Conservation (phyloP, 1,139 yeast genomes). For the Maudiozyma humilis region DNA sequence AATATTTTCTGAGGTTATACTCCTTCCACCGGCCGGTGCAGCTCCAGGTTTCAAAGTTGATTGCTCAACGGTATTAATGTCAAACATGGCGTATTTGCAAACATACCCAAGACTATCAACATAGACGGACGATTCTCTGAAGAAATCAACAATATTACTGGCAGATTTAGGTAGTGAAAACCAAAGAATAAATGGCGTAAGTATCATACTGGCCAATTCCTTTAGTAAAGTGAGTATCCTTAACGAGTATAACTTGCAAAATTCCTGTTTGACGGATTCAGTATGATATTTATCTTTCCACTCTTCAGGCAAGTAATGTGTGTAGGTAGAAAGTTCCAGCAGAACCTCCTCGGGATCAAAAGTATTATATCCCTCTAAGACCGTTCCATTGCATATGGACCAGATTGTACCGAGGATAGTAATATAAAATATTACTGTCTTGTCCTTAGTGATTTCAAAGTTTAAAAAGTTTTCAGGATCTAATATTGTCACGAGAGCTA, state of each 20-base stretch:
- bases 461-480: conserved; percentile 90
- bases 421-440: conserved; percentile 77
- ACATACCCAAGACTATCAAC: conserved; percentile 94
- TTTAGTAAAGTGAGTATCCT: conserved; percentile 63
- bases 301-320: conserved; percentile 79
- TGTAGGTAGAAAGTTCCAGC: conserved; percentile 68
- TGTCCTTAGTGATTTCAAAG: conserved; percentile 76
- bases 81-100: conserved; percentile 89
- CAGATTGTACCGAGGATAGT: conserved; percentile 77
- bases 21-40: not conserved
- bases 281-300: conserved; percentile 87
- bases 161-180: conserved; percentile 65
- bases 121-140: conserved; percentile 79
- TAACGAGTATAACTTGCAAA: conserved; percentile 68
- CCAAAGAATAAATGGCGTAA: conserved; percentile 86
- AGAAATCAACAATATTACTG: conserved; percentile 76
- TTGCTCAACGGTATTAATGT: conserved; percentile 47
- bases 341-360: conserved; percentile 89
- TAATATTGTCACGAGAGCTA: conserved; percentile 74
- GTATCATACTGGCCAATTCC: conserved; percentile 70
- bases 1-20: not conserved
- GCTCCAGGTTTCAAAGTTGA: too few species aligned
- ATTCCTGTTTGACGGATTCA: conserved; percentile 72
- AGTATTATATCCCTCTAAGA: conserved; percentile 53
- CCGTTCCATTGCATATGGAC: conserved; percentile 60